These are phyloP conservation scores for Coelastrella sp. DNA, from an alignment of 139 green algal genomes.

Conservation along the genomic window DNA sequence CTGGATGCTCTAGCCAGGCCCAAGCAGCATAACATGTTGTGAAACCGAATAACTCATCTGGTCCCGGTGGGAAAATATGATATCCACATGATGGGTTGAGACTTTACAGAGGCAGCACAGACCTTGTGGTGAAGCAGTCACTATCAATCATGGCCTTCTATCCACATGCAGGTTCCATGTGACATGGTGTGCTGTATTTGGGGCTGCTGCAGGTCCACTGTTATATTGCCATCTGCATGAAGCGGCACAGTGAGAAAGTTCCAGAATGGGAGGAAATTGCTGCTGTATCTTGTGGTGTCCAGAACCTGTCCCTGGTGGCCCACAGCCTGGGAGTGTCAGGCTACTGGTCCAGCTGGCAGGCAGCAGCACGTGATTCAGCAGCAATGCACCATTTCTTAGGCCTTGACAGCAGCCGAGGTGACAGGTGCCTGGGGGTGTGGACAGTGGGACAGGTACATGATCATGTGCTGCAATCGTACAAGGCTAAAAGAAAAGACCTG, in stretches of 20 bases:
- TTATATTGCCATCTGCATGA: conserved; percentile 66
- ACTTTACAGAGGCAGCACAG: no score
- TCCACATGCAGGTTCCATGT: no score
- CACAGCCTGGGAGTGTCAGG: conserved; percentile 50
- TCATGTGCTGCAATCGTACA: conserved; percentile 31
- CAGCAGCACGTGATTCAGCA: conserved; percentile 21
- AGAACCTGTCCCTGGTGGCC: conserved; percentile 55
- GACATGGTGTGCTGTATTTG: no score
- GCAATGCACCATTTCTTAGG: conserved; percentile 62
- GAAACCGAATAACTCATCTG: no score
- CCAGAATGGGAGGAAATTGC: conserved; percentile 76
- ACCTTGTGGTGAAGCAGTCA: no score
- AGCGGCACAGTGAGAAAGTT: conserved; percentile 45
- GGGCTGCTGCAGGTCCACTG: conserved; percentile 46
- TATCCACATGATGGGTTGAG: no score
- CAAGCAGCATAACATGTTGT: no score
- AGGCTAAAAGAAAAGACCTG: conserved; percentile 15
- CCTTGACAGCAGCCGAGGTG: conserved; percentile 19
- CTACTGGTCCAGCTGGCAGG: conserved; percentile 73
- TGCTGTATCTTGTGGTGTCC: conserved; percentile 62
- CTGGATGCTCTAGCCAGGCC: no score
- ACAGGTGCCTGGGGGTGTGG: conserved; percentile 54
- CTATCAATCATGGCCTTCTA: no score
- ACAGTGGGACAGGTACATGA: conserved; percentile 24
- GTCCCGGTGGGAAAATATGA: no score